Evolutionary conservation across 1,139 yeast genomes (phyloP), one percentile per base, ranked within the genome.

Genomic region (Hansenula lynferdii): DNA sequence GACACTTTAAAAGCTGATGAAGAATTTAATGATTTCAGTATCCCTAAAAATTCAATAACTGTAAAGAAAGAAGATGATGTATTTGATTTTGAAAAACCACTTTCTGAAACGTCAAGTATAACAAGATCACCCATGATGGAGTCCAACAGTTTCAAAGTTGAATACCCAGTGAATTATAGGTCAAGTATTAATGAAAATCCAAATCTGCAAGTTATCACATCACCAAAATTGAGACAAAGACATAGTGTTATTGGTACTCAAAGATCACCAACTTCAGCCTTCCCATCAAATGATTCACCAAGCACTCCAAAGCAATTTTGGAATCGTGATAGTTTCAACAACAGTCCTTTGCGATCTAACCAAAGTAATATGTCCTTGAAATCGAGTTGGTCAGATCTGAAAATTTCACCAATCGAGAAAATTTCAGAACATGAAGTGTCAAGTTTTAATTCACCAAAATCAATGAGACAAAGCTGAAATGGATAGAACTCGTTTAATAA

Each of bases 1-100:
- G 56, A 51, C 14, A 51, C 54, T 8, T 32, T 51, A 5, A 14
- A 40, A 4, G 54, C 53, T 1, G 56, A 51, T 30, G 35, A 37
- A 23, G 51, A 49, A 22, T 47, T 50, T 25, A 36, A 43, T 7
- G 54, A 49, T 25, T 50, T 33, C 26, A 25, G 38, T 1, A n/a
- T 50, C 3, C 42, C 42, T 7, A 33, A 12, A 8, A 34, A 41
- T 11, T 22, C 35, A 11, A n/a, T 23, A 10, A 37, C 44, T 3
- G 36, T 41, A 14, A 39, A 40, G 27, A 3, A 16, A 7, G 12
- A 12, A 14, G 23, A 16, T n/a, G 37, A 31, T 6, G 22, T 26
- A 10, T 40, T 42, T 29, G 25, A 41, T 8, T 38, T 41, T 31
- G 47, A 42, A 28, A 38, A 18, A 17, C 38, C 43, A 12, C 4